Base-by-base conservation (phyloP, 106 monocot species). In the Acorus calamus region DNA sequence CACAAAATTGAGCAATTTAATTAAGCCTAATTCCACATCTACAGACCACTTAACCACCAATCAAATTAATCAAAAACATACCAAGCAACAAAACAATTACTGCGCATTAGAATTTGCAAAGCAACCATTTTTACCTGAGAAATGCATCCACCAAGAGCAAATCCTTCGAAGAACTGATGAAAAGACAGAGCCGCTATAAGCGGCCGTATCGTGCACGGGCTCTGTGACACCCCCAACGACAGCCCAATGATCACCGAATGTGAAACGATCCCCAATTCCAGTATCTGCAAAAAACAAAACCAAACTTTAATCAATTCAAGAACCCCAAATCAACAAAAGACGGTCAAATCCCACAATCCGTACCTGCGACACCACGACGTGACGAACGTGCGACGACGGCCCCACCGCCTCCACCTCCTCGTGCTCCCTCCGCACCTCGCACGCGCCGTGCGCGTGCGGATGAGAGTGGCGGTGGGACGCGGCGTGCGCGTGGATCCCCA, bases 111-210 rank as follows among this genome's bases (percentile, higher is more conserved):
- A 28, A 28, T 28, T 28, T 28, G 28, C 28, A 28, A 28, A 28
- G 28, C 28, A 28, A 28, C 28, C 28, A 28, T 28, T 1, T 28
- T 9, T 14, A 83, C 87, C 72, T 87, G 77, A 11, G 88, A 81
- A 59, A 96, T 91, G 80, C 96, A 96, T 13, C 96, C 91, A 2
- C 96, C 96, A 60, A 96, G 75, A 0, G 96, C 96, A 48, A 96
- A 86, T 6, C 96, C 96, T 66, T 96, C 96, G 62, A 96, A 96
- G 80, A 96, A 96, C 65, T 96, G 96, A 59, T 96, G 96, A 79
- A 96, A 96, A 3, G 91, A 84, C 53, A 96, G 82, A 2, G 96
- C 96, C 2, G 80, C 87, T 11, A 96, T 65, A 6, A 96, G 77
- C 4, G 96, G 96, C 42, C 78, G 68, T 64, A 96, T 96, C 12